Evolutionary conservation across 139 green algal species (phyloP).

Genomic region (Micractinium sp.): DNA sequence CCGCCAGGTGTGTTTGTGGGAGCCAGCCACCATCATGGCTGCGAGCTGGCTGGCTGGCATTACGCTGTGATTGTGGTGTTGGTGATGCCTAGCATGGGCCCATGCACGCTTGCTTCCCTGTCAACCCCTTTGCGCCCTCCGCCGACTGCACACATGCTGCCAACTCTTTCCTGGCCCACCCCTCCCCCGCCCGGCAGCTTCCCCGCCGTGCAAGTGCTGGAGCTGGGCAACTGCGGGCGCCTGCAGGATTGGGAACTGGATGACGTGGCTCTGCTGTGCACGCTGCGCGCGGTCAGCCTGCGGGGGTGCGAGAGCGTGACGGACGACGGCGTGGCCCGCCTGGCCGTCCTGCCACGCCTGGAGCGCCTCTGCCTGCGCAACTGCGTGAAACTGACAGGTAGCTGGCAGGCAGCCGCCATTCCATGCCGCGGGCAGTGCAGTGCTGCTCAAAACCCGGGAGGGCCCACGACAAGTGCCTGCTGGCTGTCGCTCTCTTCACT

Average conservation of each 20-base stretch:
- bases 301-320: slow-evolving; percentile 44
- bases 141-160: too few relatives aligned
- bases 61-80: neutral
- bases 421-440: too few relatives aligned
- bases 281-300: slow-evolving; percentile 37
- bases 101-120: too few relatives aligned
- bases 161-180: neutral
- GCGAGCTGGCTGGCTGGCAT: neutral
- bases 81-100: neutral
- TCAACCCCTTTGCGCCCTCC: neutral
- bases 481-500: too few relatives aligned
- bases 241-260: slow-evolving; percentile 21
- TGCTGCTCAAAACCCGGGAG: too few relatives aligned
- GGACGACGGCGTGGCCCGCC: slow-evolving; percentile 13
- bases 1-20: neutral
- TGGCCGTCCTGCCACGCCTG: slow-evolving; percentile 33
- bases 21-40: too few relatives aligned
- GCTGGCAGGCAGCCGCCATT: too few relatives aligned
- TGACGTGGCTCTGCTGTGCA: neutral
- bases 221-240: slow-evolving; percentile 30
- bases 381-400: slow-evolving; percentile 41
- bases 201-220: slow-evolving; percentile 34
- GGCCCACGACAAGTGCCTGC: too few relatives aligned
- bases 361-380: slow-evolving; percentile 22
- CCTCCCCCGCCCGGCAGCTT: slow-evolving; percentile 19